Conservation (phyloP, 306 rosid genomes). For the Echinosophora koreensis region DNA sequence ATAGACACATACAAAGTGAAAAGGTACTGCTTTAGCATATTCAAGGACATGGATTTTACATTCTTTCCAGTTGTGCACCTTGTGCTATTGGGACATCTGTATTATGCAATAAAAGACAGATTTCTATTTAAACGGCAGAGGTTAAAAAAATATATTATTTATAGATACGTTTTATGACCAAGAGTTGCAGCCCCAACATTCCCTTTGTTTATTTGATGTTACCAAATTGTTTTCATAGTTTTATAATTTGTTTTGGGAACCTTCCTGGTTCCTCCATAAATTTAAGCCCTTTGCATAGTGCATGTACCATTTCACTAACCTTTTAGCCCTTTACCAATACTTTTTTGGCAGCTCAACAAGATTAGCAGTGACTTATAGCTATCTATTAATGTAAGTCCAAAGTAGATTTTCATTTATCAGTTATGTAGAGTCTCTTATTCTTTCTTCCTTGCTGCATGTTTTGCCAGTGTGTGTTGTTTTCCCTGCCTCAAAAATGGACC, state of each 20-base stretch:
- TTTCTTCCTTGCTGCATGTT: slow-evolving; percentile 16
- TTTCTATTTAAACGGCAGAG: slow-evolving; percentile 46
- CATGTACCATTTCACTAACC: slow-evolving; percentile 50
- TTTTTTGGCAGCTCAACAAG: slow-evolving; percentile 46
- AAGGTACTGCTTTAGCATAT: slow-evolving; percentile 46
- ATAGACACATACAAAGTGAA: slow-evolving; percentile 49
- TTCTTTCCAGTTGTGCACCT: slow-evolving; percentile 55
- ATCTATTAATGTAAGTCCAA: slow-evolving; percentile 47
- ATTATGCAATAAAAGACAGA: slow-evolving; percentile 60
- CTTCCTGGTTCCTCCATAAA: slow-evolving; percentile 55
- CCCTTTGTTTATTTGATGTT: slow-evolving; percentile 51
- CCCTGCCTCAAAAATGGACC: slow-evolving; percentile 47
- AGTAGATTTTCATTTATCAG: slow-evolving; percentile 37
- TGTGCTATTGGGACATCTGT: slow-evolving; percentile 55
- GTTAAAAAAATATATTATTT: slow-evolving; percentile 44
- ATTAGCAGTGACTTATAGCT: slow-evolving; percentile 36
- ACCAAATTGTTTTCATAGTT: slow-evolving; percentile 40
- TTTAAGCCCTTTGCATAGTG: slow-evolving; percentile 46
- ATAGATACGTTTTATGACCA: slow-evolving; percentile 48
- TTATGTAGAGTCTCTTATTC: slow-evolving; percentile 45
- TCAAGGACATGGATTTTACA: slow-evolving; percentile 50
- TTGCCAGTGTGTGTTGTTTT: slow-evolving; percentile 29
- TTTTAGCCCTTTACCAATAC: slow-evolving; percentile 41
- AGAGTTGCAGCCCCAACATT: slow-evolving; percentile 56
- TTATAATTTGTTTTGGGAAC: slow-evolving; percentile 47